Conservation (phyloP, 1,284 basidiomycete species). For the Boletus smithii region DNA sequence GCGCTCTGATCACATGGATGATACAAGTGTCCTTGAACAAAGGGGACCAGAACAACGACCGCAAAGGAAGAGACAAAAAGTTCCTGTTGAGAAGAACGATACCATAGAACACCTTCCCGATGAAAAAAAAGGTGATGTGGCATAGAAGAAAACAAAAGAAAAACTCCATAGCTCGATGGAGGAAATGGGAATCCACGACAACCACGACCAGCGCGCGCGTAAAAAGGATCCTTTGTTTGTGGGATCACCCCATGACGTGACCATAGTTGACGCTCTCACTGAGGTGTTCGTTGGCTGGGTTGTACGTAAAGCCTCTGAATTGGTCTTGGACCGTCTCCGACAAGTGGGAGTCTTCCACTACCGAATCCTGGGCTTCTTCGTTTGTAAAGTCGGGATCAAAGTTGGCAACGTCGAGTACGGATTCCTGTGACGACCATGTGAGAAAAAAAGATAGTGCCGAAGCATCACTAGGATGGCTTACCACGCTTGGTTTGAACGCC, state of each 20-base stretch:
- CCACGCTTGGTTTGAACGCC: constrained; percentile 96
- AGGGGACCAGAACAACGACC: neutral
- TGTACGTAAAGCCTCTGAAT: constrained; percentile 86
- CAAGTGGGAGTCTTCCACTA: constrained; percentile 88
- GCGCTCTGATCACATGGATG: constrained; percentile 5
- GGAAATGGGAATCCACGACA: neutral
- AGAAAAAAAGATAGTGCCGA: too few relatives aligned
- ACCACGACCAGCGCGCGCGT: constrained; percentile 28
- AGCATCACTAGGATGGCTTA: too few relatives aligned
- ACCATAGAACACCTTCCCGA: constrained; percentile 5
- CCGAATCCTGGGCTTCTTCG: constrained; percentile 90
- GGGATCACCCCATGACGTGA: constrained; percentile 31
- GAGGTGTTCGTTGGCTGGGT: constrained; percentile 76
- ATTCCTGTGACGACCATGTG: too few relatives aligned
- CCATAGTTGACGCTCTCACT: constrained; percentile 71
- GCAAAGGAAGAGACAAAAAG: neutral
- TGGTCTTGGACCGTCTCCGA: constrained; percentile 94
- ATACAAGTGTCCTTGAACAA: constrained; percentile 12
- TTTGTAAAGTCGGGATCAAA: constrained; percentile 95
- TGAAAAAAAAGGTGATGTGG: neutral
- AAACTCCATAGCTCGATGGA: constrained; percentile 1
- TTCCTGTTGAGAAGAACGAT: neutral
- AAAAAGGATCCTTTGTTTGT: neutral
- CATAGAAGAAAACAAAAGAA: neutral
- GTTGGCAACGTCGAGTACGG: constrained; percentile 81